These are phyloP conservation scores for Stagonosporopsis chrysanthemi DNA, from an alignment of 2,329 filamentous ascomycete genomes.

Conservation along the genomic window DNA sequence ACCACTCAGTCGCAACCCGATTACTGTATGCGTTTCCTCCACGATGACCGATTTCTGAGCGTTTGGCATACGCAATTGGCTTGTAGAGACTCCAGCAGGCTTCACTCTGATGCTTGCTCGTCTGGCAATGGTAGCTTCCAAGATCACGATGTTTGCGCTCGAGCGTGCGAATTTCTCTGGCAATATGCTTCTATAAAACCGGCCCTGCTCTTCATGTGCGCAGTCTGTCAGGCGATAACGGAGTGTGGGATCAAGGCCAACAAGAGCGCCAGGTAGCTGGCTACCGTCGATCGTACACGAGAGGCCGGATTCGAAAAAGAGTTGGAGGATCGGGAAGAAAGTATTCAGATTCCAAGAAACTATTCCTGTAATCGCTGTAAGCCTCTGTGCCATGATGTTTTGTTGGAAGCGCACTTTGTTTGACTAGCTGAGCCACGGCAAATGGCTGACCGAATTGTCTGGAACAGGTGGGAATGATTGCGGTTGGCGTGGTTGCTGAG, in stretches of 20 bases:
- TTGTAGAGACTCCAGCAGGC: background rate
- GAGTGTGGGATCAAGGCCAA: constrained; percentile 37
- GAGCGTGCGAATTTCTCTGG: constrained; percentile 23
- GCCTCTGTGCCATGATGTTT: background rate
- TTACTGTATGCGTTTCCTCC: constrained; percentile 31
- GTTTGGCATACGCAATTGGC: background rate
- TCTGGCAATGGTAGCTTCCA: constrained; percentile 28
- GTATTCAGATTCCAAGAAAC: constrained; percentile 39
- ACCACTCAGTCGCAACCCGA: constrained; percentile 37
- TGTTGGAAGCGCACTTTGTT: constrained; percentile 27
- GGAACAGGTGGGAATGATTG: constrained; percentile 11
- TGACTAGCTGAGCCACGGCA: constrained; percentile 22
- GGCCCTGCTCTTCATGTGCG: constrained; percentile 37
- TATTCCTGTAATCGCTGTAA: constrained; percentile 26
- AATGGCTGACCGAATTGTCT: constrained; percentile 22
- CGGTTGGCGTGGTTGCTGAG: background rate
- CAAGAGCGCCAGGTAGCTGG: constrained; percentile 18
- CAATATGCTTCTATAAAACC: constrained; percentile 23
- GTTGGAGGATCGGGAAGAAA: constrained; percentile 40
- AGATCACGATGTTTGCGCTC: constrained; percentile 25
- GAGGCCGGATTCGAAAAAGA: constrained; percentile 41
- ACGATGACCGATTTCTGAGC: constrained; percentile 8
- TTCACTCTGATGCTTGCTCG: constrained; percentile 33
- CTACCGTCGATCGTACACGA: constrained; percentile 36
- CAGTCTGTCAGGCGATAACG: constrained; percentile 40